A percentile compares a stretch with the other conserved stretches of the same genome.
These are phyloP conservation scores for Pichia kudriavzevii DNA, from an alignment of 1,139 yeast species.

Conservation along the genomic window DNA sequence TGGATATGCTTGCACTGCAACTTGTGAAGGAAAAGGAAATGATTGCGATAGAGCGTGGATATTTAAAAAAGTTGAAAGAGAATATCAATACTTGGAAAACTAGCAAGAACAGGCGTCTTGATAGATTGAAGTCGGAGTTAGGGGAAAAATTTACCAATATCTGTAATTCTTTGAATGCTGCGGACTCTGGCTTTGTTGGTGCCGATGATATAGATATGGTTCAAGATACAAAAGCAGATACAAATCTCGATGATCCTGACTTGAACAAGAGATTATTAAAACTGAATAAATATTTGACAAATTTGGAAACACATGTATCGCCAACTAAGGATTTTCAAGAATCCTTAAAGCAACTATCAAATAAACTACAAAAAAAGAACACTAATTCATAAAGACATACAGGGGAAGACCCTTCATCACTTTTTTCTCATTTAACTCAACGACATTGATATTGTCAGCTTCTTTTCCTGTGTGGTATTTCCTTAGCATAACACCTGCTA, in stretches of 20 bases:
- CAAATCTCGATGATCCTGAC: conserved; percentile 3
- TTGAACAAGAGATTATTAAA: conserved; percentile 1
- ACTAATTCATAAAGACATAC: conserved; percentile 16
- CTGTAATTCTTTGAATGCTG: conserved; percentile 4
- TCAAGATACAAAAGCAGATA: conserved; percentile 1
- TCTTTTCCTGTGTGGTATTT: conserved; percentile 14
- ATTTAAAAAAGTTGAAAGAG: conserved; percentile 16
- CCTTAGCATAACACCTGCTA: conserved; percentile 36
- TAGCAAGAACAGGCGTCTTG: conserved; percentile 10
- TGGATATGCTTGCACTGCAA: conserved; percentile 20
- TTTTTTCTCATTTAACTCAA: conserved; percentile 13
- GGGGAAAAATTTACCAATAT: conserved; percentile 5
- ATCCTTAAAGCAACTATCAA: conserved; percentile 5
- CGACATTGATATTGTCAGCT: conserved; percentile 7
- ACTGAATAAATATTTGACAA: conserved; percentile 1
- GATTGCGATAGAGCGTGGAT: conserved; percentile 17
- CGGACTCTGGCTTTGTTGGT: conserved; percentile 7
- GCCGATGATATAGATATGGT: conserved; percentile 11
- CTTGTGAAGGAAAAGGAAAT: conserved; percentile 17
- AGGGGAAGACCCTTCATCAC: conserved; percentile 16
- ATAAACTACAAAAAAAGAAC: conserved; percentile 1
- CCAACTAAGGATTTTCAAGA: conserved; percentile 1
- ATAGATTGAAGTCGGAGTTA: conserved; percentile 4
- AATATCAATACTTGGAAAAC: conserved; percentile 12
- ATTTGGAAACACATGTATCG: neutral